Evolutionary conservation across 257 asterid species (phyloP).

Genomic region (Solanum virginianum): DNA sequence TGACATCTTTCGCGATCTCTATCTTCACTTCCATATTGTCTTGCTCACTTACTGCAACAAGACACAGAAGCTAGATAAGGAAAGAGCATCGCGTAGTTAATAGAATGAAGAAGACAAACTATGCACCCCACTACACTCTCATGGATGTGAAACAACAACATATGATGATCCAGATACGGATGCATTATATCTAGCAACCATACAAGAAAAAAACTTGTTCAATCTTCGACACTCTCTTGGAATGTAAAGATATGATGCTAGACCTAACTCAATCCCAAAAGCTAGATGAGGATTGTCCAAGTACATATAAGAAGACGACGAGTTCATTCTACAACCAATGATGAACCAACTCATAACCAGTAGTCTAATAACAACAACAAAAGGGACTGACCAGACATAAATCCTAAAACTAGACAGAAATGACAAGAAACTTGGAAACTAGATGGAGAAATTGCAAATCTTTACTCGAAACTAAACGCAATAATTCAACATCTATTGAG

Average conservation of each 20-base stretch:
- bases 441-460: too few species aligned
- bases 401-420: too few species aligned
- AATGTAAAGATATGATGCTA: background rate
- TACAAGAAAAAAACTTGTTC: background rate
- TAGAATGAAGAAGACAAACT: background rate
- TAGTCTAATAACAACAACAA: too few species aligned
- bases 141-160: background rate
- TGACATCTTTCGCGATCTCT: constrained; percentile 24
- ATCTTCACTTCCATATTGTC: constrained; percentile 15
- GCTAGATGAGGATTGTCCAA: background rate
- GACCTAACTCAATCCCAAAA: background rate
- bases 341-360: background rate
- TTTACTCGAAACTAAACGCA: too few species aligned
- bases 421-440: too few species aligned
- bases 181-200: background rate
- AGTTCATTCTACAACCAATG: too few species aligned
- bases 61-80: background rate
- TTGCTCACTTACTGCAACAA: constrained; percentile 3
- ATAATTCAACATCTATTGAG: too few species aligned
- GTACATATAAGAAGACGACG: background rate
- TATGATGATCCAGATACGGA: background rate
- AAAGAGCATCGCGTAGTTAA: background rate
- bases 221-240: background rate
- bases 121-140: background rate
- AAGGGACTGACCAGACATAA: too few species aligned